Evolutionary conservation across 495 filamentous ascomycete genomes (phyloP).

Genomic region (Chaetomium cochliodes): DNA sequence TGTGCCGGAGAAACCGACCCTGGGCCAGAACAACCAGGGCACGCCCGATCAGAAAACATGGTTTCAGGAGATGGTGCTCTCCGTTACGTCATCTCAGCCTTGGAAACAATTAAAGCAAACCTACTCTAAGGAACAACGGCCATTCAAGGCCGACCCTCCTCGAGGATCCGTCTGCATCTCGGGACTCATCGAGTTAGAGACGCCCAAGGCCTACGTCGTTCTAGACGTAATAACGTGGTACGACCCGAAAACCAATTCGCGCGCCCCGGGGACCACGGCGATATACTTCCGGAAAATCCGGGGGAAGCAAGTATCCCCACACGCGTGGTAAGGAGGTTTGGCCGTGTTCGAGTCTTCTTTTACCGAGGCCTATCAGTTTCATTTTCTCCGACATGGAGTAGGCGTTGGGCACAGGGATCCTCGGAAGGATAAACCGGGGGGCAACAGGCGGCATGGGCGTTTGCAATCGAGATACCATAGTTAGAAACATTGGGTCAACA

Average conservation of each 20-base stretch:
- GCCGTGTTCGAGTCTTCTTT: too few relatives aligned
- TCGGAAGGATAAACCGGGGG: neutral
- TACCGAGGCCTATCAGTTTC: neutral
- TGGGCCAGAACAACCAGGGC: constrained; percentile 12
- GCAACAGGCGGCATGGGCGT: neutral
- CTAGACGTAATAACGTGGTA: constrained; percentile 37
- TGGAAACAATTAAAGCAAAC: constrained; percentile 55
- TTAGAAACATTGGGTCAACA: constrained; percentile 5
- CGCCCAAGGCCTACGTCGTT: constrained; percentile 46
- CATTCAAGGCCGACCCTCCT: constrained; percentile 47
- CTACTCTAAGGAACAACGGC: constrained; percentile 48
- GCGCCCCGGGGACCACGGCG: constrained; percentile 8
- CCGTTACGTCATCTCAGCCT: constrained; percentile 26
- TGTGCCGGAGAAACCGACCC: neutral
- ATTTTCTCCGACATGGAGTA: neutral
- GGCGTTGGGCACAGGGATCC: neutral
- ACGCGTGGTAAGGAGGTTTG: too few relatives aligned
- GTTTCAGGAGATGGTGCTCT: constrained; percentile 7
- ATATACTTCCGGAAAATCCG: neutral
- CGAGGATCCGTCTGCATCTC: constrained; percentile 63
- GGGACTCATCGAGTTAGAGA: constrained; percentile 65
- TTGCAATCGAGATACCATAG: constrained; percentile 19
- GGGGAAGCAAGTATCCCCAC: neutral
- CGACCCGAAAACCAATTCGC: constrained; percentile 29
- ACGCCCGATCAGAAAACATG: neutral